Conservation (phyloP, 257 asterid genomes). For the Solanum microdontum region DNA sequence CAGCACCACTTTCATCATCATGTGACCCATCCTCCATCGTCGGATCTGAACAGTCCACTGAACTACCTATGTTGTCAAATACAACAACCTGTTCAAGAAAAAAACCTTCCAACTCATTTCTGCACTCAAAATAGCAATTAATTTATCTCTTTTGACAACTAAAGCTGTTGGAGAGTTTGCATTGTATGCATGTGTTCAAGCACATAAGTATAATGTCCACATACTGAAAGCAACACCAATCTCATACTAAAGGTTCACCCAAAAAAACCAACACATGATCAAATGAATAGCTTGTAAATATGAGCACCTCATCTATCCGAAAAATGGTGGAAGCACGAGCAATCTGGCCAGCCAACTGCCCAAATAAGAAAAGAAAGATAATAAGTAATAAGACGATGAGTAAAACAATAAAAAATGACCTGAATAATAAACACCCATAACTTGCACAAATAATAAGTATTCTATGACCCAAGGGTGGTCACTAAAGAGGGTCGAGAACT, state of each 20-base stretch:
- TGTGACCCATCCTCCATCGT: constrained; percentile 28
- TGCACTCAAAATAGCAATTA: neutral
- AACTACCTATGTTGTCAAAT: constrained; percentile 51
- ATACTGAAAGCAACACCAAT: neutral
- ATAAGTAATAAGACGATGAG: neutral
- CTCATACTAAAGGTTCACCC: neutral
- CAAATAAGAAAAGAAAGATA: neutral
- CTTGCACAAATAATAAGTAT: neutral
- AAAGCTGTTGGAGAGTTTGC: neutral
- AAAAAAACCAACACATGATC: neutral
- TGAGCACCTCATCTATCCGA: constrained; percentile 70
- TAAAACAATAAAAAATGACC: neutral
- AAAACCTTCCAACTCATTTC: neutral
- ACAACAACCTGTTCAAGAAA: constrained; percentile 47
- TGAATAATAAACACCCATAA: neutral
- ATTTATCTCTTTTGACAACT: neutral
- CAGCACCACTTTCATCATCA: constrained; percentile 64
- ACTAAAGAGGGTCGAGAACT: neutral
- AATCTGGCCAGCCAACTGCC: constrained; percentile 91
- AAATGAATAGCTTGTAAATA: neutral
- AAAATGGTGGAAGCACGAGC: constrained; percentile 93
- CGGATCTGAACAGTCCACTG: constrained; percentile 29
- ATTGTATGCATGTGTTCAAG: neutral
- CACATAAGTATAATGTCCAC: neutral
- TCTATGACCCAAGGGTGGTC: neutral